These are phyloP conservation scores for Allomyces macrogynus DNA, from an alignment of 192 early-diverging fungal species.

Conservation along the genomic window DNA sequence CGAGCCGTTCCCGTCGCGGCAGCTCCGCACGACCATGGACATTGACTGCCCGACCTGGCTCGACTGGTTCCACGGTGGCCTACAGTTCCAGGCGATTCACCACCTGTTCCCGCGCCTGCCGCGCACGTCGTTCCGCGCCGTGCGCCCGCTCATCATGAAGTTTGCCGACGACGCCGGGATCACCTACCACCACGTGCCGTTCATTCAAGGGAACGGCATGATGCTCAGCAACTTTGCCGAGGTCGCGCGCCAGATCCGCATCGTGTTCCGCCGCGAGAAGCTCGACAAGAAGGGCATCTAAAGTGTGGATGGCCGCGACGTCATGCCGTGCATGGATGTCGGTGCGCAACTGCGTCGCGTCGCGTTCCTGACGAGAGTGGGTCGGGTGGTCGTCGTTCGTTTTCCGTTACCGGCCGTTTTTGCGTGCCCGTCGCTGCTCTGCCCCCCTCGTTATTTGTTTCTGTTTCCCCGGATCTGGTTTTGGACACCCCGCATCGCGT, in stretches of 20 bases:
- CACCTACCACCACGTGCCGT: slow-evolving; percentile 56
- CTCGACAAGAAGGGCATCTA: not conserved
- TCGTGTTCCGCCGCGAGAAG: not conserved
- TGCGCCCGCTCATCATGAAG: slow-evolving; percentile 48
- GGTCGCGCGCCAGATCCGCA: slow-evolving; percentile 52
- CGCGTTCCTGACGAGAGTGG: too few relatives aligned
- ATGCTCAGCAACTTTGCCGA: slow-evolving; percentile 49
- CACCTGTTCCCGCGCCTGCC: slow-evolving; percentile 88
- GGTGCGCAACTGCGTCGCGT: too few relatives aligned
- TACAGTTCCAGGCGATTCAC: slow-evolving; percentile 92
- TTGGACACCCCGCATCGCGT: too few relatives aligned
- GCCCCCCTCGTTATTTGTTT: too few relatives aligned
- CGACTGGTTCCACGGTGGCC: slow-evolving; percentile 94
- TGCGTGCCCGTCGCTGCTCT: too few relatives aligned
- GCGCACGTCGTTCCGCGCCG: slow-evolving; percentile 58
- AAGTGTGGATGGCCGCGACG: too few relatives aligned
- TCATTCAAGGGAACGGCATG: slow-evolving; percentile 60
- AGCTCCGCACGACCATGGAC: slow-evolving; percentile 86
- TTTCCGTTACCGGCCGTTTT: too few relatives aligned
- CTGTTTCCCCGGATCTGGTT: too few relatives aligned
- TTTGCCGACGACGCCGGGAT: slow-evolving; percentile 58
- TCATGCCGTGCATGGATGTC: too few relatives aligned
- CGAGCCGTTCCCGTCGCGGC: slow-evolving; percentile 69
- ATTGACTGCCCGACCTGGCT: slow-evolving; percentile 81
- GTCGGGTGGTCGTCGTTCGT: too few relatives aligned